phyloP scores from a whole-genome alignment of 257 asterid genomes.

The Prunella vulgaris region DNA sequence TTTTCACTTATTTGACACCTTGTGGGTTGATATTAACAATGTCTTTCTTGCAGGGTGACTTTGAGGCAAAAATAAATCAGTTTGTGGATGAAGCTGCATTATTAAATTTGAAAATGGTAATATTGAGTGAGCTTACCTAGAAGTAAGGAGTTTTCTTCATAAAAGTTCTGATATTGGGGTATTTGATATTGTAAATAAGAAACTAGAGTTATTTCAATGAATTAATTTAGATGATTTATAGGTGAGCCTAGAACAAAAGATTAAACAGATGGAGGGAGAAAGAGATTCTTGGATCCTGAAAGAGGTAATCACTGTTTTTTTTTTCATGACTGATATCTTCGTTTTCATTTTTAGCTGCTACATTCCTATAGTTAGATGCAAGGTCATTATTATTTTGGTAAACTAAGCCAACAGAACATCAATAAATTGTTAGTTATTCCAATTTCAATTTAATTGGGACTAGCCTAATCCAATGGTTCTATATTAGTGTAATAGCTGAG shows the following conservation, averaged over 20 bases:
- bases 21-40: slow-evolving; percentile 10
- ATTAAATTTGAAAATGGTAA: slow-evolving; percentile 47
- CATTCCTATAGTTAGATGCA: background rate
- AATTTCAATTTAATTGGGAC: background rate
- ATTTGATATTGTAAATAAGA: slow-evolving; percentile 10
- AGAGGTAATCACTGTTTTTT: slow-evolving; percentile 47
- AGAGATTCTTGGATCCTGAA: slow-evolving; percentile 48
- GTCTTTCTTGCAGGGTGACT: slow-evolving; percentile 41
- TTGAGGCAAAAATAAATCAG: slow-evolving; percentile 39
- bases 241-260: slow-evolving; percentile 55
- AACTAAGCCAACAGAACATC: background rate
- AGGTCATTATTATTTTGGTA: background rate
- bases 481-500: background rate
- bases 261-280: slow-evolving; percentile 56
- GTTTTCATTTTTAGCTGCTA: slow-evolving; percentile 9
- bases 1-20: background rate
- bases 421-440: background rate
- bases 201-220: slow-evolving; percentile 1
- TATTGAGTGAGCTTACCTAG: slow-evolving; percentile 15
- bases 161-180: slow-evolving; percentile 8
- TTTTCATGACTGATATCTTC: slow-evolving; percentile 10
- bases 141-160: background rate
- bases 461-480: background rate
- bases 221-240: slow-evolving; percentile 27
- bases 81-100: slow-evolving; percentile 42